Conservation (phyloP, 495 filamentous ascomycete species). For the Cercophora samala region DNA sequence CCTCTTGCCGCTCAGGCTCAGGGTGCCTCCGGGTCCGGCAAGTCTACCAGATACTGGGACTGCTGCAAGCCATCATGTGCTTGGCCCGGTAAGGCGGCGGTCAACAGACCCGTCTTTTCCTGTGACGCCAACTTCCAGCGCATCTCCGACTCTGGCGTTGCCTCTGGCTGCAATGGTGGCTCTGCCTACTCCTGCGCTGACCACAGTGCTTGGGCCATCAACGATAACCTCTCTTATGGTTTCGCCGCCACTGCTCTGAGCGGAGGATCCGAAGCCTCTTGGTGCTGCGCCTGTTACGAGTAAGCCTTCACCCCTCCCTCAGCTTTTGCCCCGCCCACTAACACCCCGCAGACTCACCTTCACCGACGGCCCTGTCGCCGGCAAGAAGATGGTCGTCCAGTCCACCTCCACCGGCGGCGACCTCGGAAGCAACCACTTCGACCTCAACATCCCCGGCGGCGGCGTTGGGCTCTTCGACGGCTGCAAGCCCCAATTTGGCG, state of each 20-base stretch:
- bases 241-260: conserved; percentile 51
- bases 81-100: conserved; percentile 52
- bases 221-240: conserved; percentile 51
- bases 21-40: conserved; percentile 24
- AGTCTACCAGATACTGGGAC: conserved; percentile 50
- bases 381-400: conserved; percentile 60
- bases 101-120: conserved; percentile 47
- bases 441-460: conserved; percentile 56
- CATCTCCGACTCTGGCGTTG: conserved; percentile 25
- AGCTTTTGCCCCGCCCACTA: neutral
- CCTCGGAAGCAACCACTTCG: conserved; percentile 56
- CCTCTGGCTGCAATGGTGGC: conserved; percentile 43
- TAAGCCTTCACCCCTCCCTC: conserved; percentile 34
- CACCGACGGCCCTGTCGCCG: conserved; percentile 41
- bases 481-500: conserved; percentile 51
- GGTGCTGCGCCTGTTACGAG: conserved; percentile 59
- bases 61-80: conserved; percentile 60
- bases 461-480: conserved; percentile 57
- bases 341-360: conserved; percentile 33
- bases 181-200: conserved; percentile 52
- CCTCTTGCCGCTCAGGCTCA: conserved; percentile 23
- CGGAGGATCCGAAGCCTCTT: conserved; percentile 43
- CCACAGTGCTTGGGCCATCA: conserved; percentile 54
- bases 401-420: conserved; percentile 61
- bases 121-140: conserved; percentile 53